Conservation (phyloP, 1,139 yeast genomes). For the Saccharomyces hybrid region DNA sequence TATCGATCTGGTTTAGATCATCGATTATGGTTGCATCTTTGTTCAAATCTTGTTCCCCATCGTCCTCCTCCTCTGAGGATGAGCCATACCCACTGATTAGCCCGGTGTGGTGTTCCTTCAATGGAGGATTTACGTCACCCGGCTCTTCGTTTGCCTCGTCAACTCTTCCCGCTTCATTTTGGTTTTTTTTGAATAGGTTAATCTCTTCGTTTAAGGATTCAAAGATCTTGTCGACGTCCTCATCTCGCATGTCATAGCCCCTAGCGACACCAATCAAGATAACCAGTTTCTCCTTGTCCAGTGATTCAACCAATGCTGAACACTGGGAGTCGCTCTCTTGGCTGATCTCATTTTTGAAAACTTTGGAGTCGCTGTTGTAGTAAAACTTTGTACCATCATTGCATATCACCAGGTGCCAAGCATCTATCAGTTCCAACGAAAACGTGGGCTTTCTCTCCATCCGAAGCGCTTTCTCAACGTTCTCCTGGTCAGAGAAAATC, state of each 20-base stretch:
- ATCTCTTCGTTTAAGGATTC: constrained; percentile 18
- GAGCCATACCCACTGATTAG: not conserved
- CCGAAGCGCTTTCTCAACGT: constrained; percentile 1
- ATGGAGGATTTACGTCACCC: not conserved
- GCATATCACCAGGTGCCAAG: constrained; percentile 41
- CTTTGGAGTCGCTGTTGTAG: constrained; percentile 25
- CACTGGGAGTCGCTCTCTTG: constrained; percentile 28
- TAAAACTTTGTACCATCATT: constrained; percentile 42
- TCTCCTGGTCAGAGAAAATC: not conserved
- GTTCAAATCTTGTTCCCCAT: not conserved
- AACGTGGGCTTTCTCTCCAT: constrained; percentile 11
- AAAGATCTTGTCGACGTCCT: constrained; percentile 16
- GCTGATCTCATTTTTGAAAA: not conserved
- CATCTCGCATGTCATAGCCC: constrained; percentile 31
- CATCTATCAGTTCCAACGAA: constrained; percentile 17
- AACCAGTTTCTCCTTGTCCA: constrained; percentile 35
- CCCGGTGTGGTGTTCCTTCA: not conserved
- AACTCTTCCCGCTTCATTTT: constrained; percentile 6
- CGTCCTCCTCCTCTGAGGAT: constrained; percentile 5
- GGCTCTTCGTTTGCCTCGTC: constrained; percentile 2
- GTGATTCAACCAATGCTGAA: constrained; percentile 23
- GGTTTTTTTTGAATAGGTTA: constrained; percentile 4
- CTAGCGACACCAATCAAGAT: constrained; percentile 41
- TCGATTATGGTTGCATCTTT: constrained; percentile 2
- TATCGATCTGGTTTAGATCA: not conserved